Evolutionary conservation across 495 filamentous ascomycete genomes (phyloP).

Genomic region (Rhypophila decipiens): DNA sequence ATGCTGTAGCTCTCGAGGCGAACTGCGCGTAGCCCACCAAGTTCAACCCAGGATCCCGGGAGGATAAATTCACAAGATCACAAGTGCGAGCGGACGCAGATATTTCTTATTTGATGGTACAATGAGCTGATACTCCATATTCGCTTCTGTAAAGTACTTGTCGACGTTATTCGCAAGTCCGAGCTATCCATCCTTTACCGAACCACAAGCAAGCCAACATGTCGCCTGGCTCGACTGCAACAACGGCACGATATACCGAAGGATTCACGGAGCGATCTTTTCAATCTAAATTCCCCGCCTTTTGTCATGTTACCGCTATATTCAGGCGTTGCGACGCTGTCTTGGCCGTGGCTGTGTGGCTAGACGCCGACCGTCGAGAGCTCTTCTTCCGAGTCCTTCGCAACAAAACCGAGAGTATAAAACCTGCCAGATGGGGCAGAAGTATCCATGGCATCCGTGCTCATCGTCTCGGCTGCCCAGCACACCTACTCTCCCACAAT

Average conservation of each 20-base stretch:
- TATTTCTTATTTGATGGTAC: neutral
- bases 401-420: neutral
- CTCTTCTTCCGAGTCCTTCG: neutral
- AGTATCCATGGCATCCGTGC: neutral
- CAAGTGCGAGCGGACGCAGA: neutral
- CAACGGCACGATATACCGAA: neutral
- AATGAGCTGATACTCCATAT: neutral
- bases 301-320: neutral
- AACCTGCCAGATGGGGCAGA: neutral
- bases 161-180: neutral
- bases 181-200: neutral
- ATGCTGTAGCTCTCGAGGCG: neutral
- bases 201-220: neutral
- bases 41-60: neutral
- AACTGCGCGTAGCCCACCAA: neutral
- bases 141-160: neutral
- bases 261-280: neutral
- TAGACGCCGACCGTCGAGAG: neutral
- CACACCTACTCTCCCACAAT: no score
- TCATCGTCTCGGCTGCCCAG: neutral
- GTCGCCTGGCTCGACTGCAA: neutral
- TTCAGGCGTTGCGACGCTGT: neutral
- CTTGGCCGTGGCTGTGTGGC: constrained; percentile 2
- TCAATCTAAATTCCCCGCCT: neutral
- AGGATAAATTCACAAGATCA: neutral